These are phyloP conservation scores for Alternaria triticina DNA, from an alignment of 2,329 filamentous ascomycete genomes.

Conservation along the genomic window DNA sequence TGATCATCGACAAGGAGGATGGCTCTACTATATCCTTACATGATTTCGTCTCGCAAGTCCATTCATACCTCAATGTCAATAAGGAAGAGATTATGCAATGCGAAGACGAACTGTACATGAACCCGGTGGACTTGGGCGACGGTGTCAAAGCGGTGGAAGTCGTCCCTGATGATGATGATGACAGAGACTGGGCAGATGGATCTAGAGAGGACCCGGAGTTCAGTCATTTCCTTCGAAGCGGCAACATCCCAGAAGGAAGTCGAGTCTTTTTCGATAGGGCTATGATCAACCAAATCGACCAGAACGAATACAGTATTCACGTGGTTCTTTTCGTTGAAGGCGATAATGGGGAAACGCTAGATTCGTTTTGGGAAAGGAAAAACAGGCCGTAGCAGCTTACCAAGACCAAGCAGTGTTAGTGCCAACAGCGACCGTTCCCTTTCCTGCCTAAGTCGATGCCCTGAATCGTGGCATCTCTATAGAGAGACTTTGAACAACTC, in stretches of 20 bases:
- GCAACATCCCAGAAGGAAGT: background rate
- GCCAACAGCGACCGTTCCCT: too few species aligned
- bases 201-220: background rate
- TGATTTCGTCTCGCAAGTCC: too few species aligned
- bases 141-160: background rate
- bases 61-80: background rate
- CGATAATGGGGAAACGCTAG: too few species aligned
- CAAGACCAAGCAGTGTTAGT: too few species aligned
- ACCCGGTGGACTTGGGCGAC: background rate
- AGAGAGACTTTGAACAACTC: background rate
- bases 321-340: too few species aligned
- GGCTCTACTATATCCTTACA: constrained; percentile 6
- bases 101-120: constrained; percentile 8
- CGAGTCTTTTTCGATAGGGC: constrained; percentile 5
- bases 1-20: constrained; percentile 13
- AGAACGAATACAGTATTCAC: too few species aligned
- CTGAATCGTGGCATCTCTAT: too few species aligned
- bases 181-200: too few species aligned
- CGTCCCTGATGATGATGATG: background rate
- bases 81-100: constrained; percentile 4
- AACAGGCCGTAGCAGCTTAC: too few species aligned
- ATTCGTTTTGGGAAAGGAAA: too few species aligned
- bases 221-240: constrained; percentile 4
- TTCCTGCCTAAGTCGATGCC: too few species aligned
- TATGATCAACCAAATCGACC: background rate